phyloP scores from a whole-genome alignment of 768 basidiomycete genomes.

The Suillus paluster region DNA sequence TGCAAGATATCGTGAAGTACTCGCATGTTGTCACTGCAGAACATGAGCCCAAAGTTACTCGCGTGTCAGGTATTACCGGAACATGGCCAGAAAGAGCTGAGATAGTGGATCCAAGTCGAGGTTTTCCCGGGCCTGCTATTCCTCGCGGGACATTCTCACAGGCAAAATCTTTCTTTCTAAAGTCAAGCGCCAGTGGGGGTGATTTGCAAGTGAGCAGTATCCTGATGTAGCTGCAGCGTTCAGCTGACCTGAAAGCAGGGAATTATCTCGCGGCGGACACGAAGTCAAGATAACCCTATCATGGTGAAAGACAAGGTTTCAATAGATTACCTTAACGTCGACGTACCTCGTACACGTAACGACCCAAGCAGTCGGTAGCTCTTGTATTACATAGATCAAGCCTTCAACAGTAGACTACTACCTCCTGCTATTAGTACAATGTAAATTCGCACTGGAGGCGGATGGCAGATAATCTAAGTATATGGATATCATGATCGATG shows the following conservation, averaged over 20 bases:
- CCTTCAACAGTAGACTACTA: not conserved
- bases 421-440: not conserved
- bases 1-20: not conserved
- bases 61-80: slow-evolving; percentile 6
- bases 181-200: not conserved
- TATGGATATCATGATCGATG: not conserved
- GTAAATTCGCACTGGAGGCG: not conserved
- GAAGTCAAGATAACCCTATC: slow-evolving; percentile 2
- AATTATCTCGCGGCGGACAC: not conserved
- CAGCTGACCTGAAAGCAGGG: not conserved
- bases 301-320: slow-evolving; percentile 1
- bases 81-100: slow-evolving; percentile 5
- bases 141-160: slow-evolving; percentile 11
- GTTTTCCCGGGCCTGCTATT: not conserved
- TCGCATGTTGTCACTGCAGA: slow-evolving; percentile 11
- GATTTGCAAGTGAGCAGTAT: not conserved
- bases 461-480: not conserved
- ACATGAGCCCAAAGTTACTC: slow-evolving; percentile 3
- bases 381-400: not conserved
- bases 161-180: slow-evolving; percentile 8
- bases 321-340: slow-evolving; percentile 3
- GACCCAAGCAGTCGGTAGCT: not conserved
- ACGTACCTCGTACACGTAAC: slow-evolving; percentile 5
- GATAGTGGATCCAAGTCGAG: not conserved
- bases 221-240: not conserved